These are phyloP conservation scores for Piper betle DNA, from an alignment of 164 flowering plant species.

Conservation along the genomic window DNA sequence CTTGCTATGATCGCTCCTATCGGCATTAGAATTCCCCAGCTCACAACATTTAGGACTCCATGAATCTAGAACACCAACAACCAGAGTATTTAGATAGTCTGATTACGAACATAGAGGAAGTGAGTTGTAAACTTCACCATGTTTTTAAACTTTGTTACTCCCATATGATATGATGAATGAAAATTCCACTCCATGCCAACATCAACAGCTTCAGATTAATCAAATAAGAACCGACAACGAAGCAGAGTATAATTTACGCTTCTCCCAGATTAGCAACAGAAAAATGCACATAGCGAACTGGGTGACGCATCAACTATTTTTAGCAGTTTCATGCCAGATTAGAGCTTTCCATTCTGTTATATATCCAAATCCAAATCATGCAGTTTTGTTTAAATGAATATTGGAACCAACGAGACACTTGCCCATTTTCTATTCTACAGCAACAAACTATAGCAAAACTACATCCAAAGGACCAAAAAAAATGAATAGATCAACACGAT, in stretches of 20 bases:
- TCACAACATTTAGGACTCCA: slow-evolving; percentile 64
- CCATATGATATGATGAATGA: neutral
- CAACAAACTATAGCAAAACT: too few relatives aligned
- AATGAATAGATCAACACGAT: too few relatives aligned
- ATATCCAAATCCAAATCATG: too few relatives aligned
- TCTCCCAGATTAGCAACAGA: neutral
- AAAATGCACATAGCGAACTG: too few relatives aligned
- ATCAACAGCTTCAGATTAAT: neutral
- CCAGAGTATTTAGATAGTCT: neutral
- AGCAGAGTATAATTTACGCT: too few relatives aligned
- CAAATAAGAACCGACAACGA: neutral
- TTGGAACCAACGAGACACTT: too few relatives aligned
- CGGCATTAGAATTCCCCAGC: slow-evolving; percentile 82
- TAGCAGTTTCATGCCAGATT: too few relatives aligned
- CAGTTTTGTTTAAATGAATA: too few relatives aligned
- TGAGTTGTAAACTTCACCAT: neutral
- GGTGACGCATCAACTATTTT: too few relatives aligned
- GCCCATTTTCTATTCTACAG: too few relatives aligned
- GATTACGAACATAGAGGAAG: neutral
- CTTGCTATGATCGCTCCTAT: slow-evolving; percentile 53
- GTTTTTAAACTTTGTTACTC: neutral
- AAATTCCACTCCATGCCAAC: neutral
- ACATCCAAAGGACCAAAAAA: too few relatives aligned
- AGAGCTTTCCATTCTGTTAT: too few relatives aligned
- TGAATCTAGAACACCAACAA: slow-evolving; percentile 38